phyloP scores from a whole-genome alignment of 805 yeast species.

The Saitoella complicata region DNA sequence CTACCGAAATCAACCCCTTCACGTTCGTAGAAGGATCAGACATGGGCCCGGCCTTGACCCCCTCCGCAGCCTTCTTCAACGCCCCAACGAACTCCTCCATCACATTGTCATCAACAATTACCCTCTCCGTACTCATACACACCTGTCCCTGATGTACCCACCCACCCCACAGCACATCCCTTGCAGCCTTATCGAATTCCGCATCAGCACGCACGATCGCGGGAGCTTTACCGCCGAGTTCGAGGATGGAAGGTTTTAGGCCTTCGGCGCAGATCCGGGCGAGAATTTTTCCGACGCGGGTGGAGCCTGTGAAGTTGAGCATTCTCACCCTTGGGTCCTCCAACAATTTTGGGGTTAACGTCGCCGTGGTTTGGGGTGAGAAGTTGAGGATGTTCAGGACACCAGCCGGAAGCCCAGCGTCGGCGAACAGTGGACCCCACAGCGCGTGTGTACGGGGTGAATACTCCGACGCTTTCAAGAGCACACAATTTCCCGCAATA shows the following conservation, averaged over 20 bases:
- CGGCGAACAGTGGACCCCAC: slow-evolving; percentile 44
- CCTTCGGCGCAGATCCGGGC: slow-evolving; percentile 52
- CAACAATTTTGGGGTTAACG: slow-evolving; percentile 59
- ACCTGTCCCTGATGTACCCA: slow-evolving; percentile 85
- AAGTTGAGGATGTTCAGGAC: slow-evolving; percentile 46
- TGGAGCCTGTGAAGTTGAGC: slow-evolving; percentile 77
- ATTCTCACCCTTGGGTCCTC: no score
- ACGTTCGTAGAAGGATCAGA: no score
- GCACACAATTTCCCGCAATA: slow-evolving; percentile 69
- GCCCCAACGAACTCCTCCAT: slow-evolving; percentile 37
- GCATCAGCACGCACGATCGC: slow-evolving; percentile 63
- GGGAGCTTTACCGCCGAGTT: slow-evolving; percentile 80
- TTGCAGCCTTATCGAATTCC: slow-evolving; percentile 47
- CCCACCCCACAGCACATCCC: slow-evolving; percentile 56
- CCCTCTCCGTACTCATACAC: slow-evolving; percentile 83
- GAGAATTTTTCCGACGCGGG: slow-evolving; percentile 58
- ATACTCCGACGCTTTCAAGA: slow-evolving; percentile 62
- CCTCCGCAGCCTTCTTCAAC: no score
- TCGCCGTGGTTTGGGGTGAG: slow-evolving; percentile 22
- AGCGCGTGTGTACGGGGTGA: slow-evolving; percentile 63
- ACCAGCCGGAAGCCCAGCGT: slow-evolving; percentile 73
- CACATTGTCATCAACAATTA: slow-evolving; percentile 59
- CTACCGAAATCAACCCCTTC: no score
- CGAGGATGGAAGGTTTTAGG: slow-evolving; percentile 67
- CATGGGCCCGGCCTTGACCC: slow-evolving; percentile 13